Conservation (phyloP, 352 stramenopile species). For the Globisporangium splendens region DNA sequence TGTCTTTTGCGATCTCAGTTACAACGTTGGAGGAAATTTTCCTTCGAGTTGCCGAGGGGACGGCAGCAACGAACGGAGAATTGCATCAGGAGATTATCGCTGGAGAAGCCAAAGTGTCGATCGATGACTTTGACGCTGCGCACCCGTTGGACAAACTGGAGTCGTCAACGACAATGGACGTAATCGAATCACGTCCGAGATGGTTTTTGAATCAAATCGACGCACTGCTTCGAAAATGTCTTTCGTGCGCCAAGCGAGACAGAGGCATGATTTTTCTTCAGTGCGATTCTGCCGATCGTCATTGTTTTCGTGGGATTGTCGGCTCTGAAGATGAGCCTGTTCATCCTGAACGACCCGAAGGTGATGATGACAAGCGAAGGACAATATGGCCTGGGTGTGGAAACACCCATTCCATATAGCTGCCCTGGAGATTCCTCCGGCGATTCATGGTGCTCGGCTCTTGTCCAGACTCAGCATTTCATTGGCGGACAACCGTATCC, state of each 20-base stretch:
- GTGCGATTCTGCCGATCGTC: conserved; percentile 58
- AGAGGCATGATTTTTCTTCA: conserved; percentile 72
- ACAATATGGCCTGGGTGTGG: conserved; percentile 26
- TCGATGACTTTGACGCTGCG: too few species aligned
- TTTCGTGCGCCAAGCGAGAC: conserved; percentile 52
- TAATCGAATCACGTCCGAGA: too few species aligned
- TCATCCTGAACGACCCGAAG: conserved; percentile 49
- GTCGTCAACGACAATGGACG: too few species aligned
- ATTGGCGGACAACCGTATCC: conserved; percentile 21
- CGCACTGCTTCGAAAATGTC: conserved; percentile 57
- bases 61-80: neutral
- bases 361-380: conserved; percentile 25
- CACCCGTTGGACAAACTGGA: too few species aligned
- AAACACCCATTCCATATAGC: conserved; percentile 44
- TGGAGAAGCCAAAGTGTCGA: too few species aligned
- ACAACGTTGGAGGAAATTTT: conserved; percentile 91
- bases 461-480: conserved; percentile 24
- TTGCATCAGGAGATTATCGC: too few species aligned
- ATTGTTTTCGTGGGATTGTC: conserved; percentile 64
- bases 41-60: conserved; percentile 69
- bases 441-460: conserved; percentile 17
- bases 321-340: conserved; percentile 45
- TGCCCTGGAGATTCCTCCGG: conserved; percentile 21
- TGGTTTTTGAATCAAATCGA: conserved; percentile 46
- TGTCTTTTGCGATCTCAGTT: conserved; percentile 72